Base-by-base conservation (phyloP, 306 rosid species). In the Cucurbita pepo region DNA sequence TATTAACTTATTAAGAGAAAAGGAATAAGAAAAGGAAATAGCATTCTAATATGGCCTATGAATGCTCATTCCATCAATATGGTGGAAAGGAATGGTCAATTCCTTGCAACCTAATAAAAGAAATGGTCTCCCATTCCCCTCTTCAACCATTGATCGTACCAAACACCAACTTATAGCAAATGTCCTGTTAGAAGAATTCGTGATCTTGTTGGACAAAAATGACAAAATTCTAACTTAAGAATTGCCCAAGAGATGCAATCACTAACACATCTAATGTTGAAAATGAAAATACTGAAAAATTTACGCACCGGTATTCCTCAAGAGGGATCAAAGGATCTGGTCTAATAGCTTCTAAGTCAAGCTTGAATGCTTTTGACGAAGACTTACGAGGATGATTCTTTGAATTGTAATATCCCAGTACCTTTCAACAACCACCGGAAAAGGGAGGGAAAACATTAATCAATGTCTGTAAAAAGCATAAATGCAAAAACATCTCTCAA, bases 281-380 rank as follows among this genome's bases (percentile, higher is more conserved):
- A 71, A 71, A 38, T 10, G 34, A 38, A 25, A 54, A 58, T n/a
- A 66, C 60, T 74, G 19, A 21, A 58, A 52, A 78, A 22, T 61
- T 38, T 8, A 58, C 80, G 34, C 82, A 91, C 99, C 97, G 89
- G 76, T 89, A 90, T 83, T 94, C 99, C 86, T 94, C 99, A 74
- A 94, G 99, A 60, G 99, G 97, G 55, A 88, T 89, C 67, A 73
- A 64, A 78, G 99, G 97, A 87, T 94, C 96, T 59, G 97, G 99
- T 83, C 97, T 90, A 65, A 94, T 93, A 34, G 92, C 89, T 82
- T 94, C 97, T 84, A 94, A 88, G 78, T 91, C 97, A 85, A 94
- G 82, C 83, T 88, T 90, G 77, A 91, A 83, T 85, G 92, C 96
- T 82, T 86, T 91, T 8, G 99, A 87, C 76, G 83, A 85, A 37